Evolutionary conservation across 108 stramenopile genomes (phyloP), one percentile per base, ranked within the genome.

Genomic region (Skeletonema costatum): DNA sequence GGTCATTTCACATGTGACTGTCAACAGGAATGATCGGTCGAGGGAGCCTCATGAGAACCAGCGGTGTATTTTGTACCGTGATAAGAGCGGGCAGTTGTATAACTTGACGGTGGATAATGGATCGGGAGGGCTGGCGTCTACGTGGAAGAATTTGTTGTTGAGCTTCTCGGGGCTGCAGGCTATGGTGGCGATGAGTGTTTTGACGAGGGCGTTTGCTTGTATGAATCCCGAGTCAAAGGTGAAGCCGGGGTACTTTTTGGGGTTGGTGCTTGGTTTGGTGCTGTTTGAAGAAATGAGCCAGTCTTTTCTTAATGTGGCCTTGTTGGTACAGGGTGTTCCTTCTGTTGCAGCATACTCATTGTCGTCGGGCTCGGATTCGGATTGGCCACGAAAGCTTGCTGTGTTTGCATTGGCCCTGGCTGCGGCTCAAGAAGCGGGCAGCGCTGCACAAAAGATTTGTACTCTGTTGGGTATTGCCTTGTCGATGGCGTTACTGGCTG

Each of bases 151-250:
- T 33, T 60, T 66, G 6, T 10, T 84, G 4, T 25, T 80, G 42
- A 71, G 75, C 33, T 91, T 86, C 69, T 89, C 88, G 29, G 85
- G 86, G 17, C 25, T 91, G 13, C 84, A 89, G 75, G 88, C 90
- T 4, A 51, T 84, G 36, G 74, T 84, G 42, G 85, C 88, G 1
- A 31, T 91, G 53, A 76, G 76, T n/a, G 70, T 91, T 7, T 59
- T 91, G 10, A 69, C 72, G 10, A 56, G 88, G 32, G 74, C 84
- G 4, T 75, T 86, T 29, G 44, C 85, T 16, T 91, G 90, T 70
- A 65, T 66, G 33, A 69, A 75, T 35, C 19, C 73, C 6, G 77
- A 71, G 4, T 58, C 77, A 10, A 41, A 53, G 53, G 68, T 91
- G 10, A 66, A 76, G 51, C 88, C 86, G 12, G 87, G 76, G 11